Evolutionary conservation across 768 basidiomycete genomes (phyloP).

Genomic region (Kwoniella dejecticola): DNA sequence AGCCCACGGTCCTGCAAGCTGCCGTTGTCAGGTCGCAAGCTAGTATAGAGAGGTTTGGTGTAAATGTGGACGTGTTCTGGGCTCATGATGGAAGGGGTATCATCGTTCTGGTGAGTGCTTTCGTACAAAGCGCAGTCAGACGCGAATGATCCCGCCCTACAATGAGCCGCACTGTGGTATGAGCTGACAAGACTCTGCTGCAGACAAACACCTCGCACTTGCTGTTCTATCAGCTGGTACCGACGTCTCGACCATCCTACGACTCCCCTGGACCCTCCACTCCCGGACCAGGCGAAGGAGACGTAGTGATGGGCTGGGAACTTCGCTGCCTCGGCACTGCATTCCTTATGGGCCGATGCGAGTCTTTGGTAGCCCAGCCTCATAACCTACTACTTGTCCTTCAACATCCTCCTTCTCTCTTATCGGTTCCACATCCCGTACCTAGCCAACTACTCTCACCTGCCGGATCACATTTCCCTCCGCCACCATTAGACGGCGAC

Average conservation of each 20-base stretch:
- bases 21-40: conserved; percentile 73
- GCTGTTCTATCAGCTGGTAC: conserved; percentile 68
- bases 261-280: conserved; percentile 24
- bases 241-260: conserved; percentile 57
- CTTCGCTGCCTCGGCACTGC: conserved; percentile 29
- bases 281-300: conserved; percentile 51
- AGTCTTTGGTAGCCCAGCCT: conserved; percentile 28
- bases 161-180: too few species aligned
- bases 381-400: conserved; percentile 40
- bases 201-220: conserved; percentile 81
- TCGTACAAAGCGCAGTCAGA: too few species aligned
- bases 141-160: too few species aligned
- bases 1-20: conserved; percentile 60
- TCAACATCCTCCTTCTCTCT: conserved; percentile 33
- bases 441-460: conserved; percentile 34
- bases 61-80: conserved; percentile 75
- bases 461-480: conserved; percentile 38
- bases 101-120: conserved; percentile 71
- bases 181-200: too few species aligned
- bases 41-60: conserved; percentile 80
- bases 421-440: conserved; percentile 46
- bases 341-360: conserved; percentile 44
- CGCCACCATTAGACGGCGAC: conserved; percentile 45
- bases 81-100: conserved; percentile 77
- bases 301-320: conserved; percentile 37